Evolutionary conservation across 768 basidiomycete species (phyloP).

Genomic region (Pleurotus citrinopileatus): DNA sequence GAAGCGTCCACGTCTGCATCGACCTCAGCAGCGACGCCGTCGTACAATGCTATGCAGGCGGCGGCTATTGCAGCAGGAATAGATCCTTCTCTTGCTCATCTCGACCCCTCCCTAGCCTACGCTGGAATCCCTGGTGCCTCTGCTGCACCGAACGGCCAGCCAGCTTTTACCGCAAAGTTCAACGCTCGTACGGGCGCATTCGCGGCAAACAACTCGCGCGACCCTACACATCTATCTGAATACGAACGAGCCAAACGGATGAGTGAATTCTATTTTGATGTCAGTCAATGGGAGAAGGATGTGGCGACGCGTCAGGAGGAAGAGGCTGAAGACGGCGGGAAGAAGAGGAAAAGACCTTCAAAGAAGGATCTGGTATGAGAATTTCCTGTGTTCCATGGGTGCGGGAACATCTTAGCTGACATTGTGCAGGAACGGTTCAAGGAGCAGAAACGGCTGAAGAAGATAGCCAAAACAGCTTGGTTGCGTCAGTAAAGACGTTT

Average conservation of each 20-base stretch:
- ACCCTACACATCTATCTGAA: conserved; percentile 75
- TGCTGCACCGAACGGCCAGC: conserved; percentile 30
- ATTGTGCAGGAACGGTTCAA: conserved; percentile 70
- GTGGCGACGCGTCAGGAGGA: conserved; percentile 38
- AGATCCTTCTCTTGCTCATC: conserved; percentile 75
- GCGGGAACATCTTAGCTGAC: conserved; percentile 12
- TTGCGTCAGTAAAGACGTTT: conserved; percentile 37
- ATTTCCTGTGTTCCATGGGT: conserved; percentile 1
- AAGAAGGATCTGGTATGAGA: conserved; percentile 81
- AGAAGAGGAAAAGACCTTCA: conserved; percentile 73
- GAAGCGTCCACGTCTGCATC: conserved; percentile 19
- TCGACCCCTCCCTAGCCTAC: conserved; percentile 70
- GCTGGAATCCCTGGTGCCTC: conserved; percentile 28
- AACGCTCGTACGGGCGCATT: conserved; percentile 83
- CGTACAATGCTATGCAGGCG: conserved; percentile 55
- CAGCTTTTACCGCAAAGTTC: conserved; percentile 67
- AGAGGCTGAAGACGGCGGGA: conserved; percentile 50
- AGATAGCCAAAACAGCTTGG: conserved; percentile 89
- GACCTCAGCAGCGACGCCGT: conserved; percentile 21
- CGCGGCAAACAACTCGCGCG: conserved; percentile 59
- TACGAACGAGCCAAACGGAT: conserved; percentile 81
- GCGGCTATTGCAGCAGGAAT: conserved; percentile 79
- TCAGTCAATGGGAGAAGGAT: conserved; percentile 74
- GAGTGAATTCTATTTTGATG: conserved; percentile 88
- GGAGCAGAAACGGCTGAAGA: conserved; percentile 78